Base-by-base conservation (phyloP, 73 alveolate genomes). In the Paramecium tetraurelia region DNA sequence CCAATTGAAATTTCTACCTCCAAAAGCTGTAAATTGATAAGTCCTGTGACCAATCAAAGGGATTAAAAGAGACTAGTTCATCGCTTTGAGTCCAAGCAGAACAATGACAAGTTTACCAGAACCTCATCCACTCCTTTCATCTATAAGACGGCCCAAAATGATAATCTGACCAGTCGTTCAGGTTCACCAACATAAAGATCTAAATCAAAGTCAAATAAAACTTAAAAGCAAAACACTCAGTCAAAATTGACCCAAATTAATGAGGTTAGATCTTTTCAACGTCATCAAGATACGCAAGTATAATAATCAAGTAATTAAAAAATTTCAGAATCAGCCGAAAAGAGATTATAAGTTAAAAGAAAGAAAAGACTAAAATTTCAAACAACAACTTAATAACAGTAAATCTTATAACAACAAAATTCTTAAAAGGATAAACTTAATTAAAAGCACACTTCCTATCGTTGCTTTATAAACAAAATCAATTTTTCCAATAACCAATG, bases 401-500 rank as follows among this genome's bases (percentile, higher is more conserved):
- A 29, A 77, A 18, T 18, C 21, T 20, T 59, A 33, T 59, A 59
- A 21, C 48, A 21, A 22, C 46, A 72, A 72, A 72, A 72, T 14
- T 40, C 86, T 0, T 72, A 72, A 40, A 58, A 86, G 33, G 93
- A 86, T 36, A 86, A 59, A 3, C 44, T 86, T 21, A 59, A 31
- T 43, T 22, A 86, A 59, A 58, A 59, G 27, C 85, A 59, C 41
- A 86, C 83, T 22, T 57, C 93, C 3, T 86, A 86, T 59, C 69
- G 85, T 31, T 57, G 85, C 57, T 86, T 86, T 63, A 58, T 86
- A n/a, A 43, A 57, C 20, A 59, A 86, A 63, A 86, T 86, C 11
- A 86, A 86, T 38, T 86, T 86, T 20, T 71, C 86, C 7, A 86
- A 76, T 58, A 41, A 86, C n/a, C 20, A 58, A 36, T 86, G 83